A percentile compares a stretch with the other conserved stretches of the same genome.
Evolutionary conservation across 2,329 filamentous ascomycete genomes (phyloP).

Genomic region (Exophiala spinifera): DNA sequence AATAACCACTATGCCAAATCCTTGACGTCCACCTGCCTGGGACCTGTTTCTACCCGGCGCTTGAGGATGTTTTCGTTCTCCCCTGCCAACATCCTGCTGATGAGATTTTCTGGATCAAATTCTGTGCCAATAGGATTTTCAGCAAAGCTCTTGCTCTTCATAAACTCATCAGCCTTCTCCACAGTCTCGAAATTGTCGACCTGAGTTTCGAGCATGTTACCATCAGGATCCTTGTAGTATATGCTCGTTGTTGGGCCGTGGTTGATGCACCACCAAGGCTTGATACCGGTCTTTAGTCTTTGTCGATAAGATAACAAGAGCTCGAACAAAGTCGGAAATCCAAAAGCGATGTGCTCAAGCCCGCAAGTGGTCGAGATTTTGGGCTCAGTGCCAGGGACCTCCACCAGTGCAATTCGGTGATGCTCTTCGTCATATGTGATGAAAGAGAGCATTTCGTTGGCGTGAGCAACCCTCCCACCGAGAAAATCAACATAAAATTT

Average conservation of each 20-base stretch:
- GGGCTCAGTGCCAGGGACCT: constrained; percentile 26
- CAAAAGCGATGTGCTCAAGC: not conserved
- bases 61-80: not conserved
- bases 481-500: constrained; percentile 4
- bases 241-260: constrained; percentile 48
- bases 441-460: constrained; percentile 1
- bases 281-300: constrained; percentile 3
- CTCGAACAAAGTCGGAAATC: not conserved
- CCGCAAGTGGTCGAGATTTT: not conserved
- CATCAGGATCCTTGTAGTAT: constrained; percentile 51
- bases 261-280: constrained; percentile 46
- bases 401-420: constrained; percentile 45
- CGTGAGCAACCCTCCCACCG: not conserved
- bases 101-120: constrained; percentile 3
- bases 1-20: too few species aligned
- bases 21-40: not conserved
- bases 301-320: constrained; percentile 38
- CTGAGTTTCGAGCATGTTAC: constrained; percentile 48
- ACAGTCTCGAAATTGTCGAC: constrained; percentile 42
- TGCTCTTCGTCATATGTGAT: constrained; percentile 3
- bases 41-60: not conserved
- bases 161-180: not conserved
- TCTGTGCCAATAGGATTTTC: constrained; percentile 8
- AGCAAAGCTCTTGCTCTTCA: not conserved
- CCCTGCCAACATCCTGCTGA: not conserved